phyloP scores from a whole-genome alignment of 2,329 filamentous ascomycete species.

The Passalora sequoiae region DNA sequence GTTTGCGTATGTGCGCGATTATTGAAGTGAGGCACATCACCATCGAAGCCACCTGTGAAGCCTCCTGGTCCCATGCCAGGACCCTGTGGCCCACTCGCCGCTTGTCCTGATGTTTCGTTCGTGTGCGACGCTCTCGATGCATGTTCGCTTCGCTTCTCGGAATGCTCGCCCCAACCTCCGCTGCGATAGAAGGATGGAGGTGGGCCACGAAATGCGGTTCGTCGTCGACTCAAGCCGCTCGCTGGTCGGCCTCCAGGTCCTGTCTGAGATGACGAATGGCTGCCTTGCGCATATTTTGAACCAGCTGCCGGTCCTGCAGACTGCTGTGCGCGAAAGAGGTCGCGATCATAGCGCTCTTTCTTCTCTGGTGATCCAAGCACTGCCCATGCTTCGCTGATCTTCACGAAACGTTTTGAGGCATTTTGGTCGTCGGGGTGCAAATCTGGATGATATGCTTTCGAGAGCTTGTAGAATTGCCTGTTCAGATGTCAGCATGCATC shows the following conservation, averaged over 20 bases:
- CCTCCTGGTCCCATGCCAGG: slow-evolving; percentile 41
- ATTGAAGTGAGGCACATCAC: slow-evolving; percentile 74
- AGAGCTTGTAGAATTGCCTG: slow-evolving; percentile 76
- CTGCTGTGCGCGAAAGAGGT: slow-evolving; percentile 45
- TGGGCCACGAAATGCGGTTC: slow-evolving; percentile 73
- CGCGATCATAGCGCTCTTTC: slow-evolving; percentile 75
- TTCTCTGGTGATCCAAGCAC: slow-evolving; percentile 55
- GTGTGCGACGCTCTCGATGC: slow-evolving; percentile 32
- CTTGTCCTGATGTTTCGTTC: slow-evolving; percentile 25
- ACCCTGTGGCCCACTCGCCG: slow-evolving; percentile 15
- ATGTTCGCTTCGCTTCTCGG: slow-evolving; percentile 52
- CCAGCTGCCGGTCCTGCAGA: slow-evolving; percentile 30
- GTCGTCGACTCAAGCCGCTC: slow-evolving; percentile 71
- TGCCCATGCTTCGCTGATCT: slow-evolving; percentile 38
- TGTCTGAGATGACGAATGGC: slow-evolving; percentile 48
- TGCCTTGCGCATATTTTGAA: slow-evolving; percentile 52
- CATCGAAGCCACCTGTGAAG: slow-evolving; percentile 53
- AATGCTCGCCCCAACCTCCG: slow-evolving; percentile 69
- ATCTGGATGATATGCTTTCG: slow-evolving; percentile 89
- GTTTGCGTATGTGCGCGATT: slow-evolving; percentile 65
- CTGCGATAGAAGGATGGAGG: slow-evolving; percentile 83
- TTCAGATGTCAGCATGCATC: background rate
- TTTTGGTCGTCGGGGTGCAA: slow-evolving; percentile 70
- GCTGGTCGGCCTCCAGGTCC: slow-evolving; percentile 68
- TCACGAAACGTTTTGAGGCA: slow-evolving; percentile 62